Evolutionary conservation across 78 protist species (phyloP).

Genomic region (Dictyostelium brefeldianum): DNA sequence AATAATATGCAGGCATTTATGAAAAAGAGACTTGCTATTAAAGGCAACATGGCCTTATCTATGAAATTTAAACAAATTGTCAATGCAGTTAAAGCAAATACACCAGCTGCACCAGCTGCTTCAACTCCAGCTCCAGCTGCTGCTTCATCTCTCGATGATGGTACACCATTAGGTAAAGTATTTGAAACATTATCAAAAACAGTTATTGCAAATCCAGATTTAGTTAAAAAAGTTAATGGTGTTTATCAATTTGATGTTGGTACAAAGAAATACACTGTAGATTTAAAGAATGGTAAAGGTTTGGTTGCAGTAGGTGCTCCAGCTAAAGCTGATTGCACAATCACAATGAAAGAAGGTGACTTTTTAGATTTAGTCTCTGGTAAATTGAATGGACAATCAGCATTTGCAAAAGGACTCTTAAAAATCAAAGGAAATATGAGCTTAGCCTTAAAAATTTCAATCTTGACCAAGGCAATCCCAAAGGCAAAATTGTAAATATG

Average conservation of each 20-base stretch:
- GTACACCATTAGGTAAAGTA: conserved; percentile 61
- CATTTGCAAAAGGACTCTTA: conserved; percentile 68
- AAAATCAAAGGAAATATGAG: conserved; percentile 82
- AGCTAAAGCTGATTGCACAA: conserved; percentile 79
- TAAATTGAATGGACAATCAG: conserved; percentile 69
- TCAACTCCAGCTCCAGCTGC: conserved; percentile 39
- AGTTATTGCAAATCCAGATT: conserved; percentile 51
- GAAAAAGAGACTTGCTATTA: conserved; percentile 59
- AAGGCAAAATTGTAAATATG: conserved; percentile 44
- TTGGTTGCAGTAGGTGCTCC: conserved; percentile 48
- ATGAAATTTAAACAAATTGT: conserved; percentile 69
- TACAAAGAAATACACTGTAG: conserved; percentile 74
- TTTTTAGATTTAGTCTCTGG: conserved; percentile 65
- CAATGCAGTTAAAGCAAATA: conserved; percentile 11
- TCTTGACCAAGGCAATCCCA: conserved; percentile 38
- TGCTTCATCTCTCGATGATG: conserved; percentile 33
- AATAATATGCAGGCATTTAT: conserved; percentile 27
- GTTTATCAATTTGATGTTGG: conserved; percentile 71
- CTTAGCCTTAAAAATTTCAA: conserved; percentile 73
- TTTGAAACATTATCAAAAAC: conserved; percentile 35
- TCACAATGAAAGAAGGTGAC: conserved; percentile 56
- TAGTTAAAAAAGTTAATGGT: conserved; percentile 70
- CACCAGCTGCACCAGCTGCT: conserved; percentile 22
- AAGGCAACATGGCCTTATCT: conserved; percentile 83
- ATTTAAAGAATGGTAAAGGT: conserved; percentile 77